Evolutionary conservation across 176 grass and related monocot genomes (phyloP), one percentile per base, ranked within the genome.

Genomic region (Oryza glaberrima): DNA sequence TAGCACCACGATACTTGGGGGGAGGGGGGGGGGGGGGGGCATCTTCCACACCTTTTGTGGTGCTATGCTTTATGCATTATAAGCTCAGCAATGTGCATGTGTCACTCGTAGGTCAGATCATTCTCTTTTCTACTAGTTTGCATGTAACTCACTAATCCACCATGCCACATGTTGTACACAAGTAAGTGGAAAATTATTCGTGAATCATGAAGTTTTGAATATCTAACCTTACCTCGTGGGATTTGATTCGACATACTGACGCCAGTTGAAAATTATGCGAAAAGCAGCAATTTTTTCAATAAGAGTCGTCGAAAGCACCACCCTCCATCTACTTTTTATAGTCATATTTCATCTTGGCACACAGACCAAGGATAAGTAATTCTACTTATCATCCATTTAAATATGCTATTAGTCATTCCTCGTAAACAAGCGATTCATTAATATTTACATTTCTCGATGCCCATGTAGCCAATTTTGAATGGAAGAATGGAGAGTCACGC

Each of bases 31-130:
- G 23, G 23, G 23, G 1, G 23, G 23, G 23, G 23, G 23, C 23
- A 28, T 86, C 38, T 86, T 86, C 69, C 88, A 72, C 34, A 72
- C 54, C 11, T 86, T 43, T 60, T 38, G 5, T 67, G 32, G 65
- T 34, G 23, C 44, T 58, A 66, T 43, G 72, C 20, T 77, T 85
- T 71, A 76, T 76, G 67, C 49, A 44, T 12, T 70, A 80, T 14
- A 46, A 34, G 48, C 8, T 52, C 30, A 54, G 11, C 30, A 54
- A 44, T 51, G 11, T 49, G 51, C 54, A 67, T 28, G 7, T 78
- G 15, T 52, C 78, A 74, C 7, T 75, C 47, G 56, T 58, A 13
- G 49, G 72, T 84, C 44, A 84, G 30, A 84, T 76, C 36, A 19
- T 52, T 2, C 5, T 67, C 8, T 76, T 52, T 66, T 22, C 8